Percentiles rank a stretch among this genome's conserved stretches.
These are phyloP conservation scores for Dicorynia guianensis DNA, from an alignment of 306 rosid genomes.

Conservation along the genomic window DNA sequence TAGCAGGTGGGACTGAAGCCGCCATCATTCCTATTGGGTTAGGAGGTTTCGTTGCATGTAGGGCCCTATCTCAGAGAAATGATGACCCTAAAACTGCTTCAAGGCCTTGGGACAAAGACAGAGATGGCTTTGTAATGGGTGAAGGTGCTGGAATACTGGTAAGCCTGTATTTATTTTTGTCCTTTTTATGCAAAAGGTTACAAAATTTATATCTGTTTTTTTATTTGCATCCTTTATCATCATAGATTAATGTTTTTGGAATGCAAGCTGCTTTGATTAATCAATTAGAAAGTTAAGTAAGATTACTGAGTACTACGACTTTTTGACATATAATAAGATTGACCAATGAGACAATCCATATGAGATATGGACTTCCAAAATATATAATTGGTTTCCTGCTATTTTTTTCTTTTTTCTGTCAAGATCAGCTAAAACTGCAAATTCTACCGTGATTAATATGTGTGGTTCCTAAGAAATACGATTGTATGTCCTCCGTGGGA, in stretches of 20 bases:
- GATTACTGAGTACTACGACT: constrained; percentile 23
- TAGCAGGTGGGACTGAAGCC: constrained; percentile 99
- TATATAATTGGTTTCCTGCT: not conserved
- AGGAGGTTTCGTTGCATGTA: constrained; percentile 96
- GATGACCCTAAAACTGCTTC: constrained; percentile 99
- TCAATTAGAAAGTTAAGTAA: not conserved
- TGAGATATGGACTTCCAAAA: not conserved
- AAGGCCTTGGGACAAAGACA: constrained; percentile 97
- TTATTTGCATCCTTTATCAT: too few species aligned
- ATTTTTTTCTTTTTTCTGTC: not conserved
- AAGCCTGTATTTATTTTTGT: constrained; percentile 41
- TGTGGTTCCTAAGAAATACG: not conserved
- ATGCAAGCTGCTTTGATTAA: constrained; percentile 20
- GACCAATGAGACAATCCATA: not conserved
- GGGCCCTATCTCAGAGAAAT: constrained; percentile 95
- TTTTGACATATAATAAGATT: constrained; percentile 10
- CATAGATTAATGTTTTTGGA: not conserved
- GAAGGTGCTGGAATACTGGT: constrained; percentile 99
- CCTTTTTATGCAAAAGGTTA: not conserved
- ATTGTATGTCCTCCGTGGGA: not conserved
- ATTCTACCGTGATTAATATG: not conserved
- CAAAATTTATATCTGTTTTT: too few species aligned
- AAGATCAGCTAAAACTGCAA: not conserved
- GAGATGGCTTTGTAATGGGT: constrained; percentile 99
- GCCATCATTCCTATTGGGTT: constrained; percentile 92